phyloP scores from a whole-genome alignment of 306 rosid genomes.

The Castanopsis chinensis region DNA sequence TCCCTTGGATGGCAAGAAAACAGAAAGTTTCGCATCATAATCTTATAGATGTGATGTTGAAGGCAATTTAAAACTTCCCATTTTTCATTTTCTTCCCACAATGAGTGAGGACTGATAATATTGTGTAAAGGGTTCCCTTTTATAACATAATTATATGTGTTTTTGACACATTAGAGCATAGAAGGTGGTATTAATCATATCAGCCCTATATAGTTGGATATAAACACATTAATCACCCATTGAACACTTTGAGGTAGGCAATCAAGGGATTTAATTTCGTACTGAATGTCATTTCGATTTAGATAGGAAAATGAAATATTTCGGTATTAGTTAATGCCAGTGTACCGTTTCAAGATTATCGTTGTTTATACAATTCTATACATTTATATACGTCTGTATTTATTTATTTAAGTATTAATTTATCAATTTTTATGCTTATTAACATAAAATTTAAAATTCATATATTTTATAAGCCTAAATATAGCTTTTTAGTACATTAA shows the following conservation, averaged over 20 bases:
- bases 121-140: slow-evolving; percentile 22
- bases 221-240: slow-evolving; percentile 14
- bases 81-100: slow-evolving; percentile 12
- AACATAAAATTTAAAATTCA: too few relatives aligned
- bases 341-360: too few relatives aligned
- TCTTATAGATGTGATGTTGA: slow-evolving; percentile 22
- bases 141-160: slow-evolving; percentile 24
- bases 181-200: slow-evolving; percentile 28
- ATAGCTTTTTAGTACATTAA: too few relatives aligned
- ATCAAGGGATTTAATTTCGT: too few relatives aligned
- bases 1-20: slow-evolving; percentile 45
- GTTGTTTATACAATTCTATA: too few relatives aligned
- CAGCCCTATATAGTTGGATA: slow-evolving; percentile 7
- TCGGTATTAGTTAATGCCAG: fast-evolving
- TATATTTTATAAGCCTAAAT: too few relatives aligned
- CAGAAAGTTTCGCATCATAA: slow-evolving; percentile 19
- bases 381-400: too few relatives aligned
- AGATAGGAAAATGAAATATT: too few relatives aligned
- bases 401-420: too few relatives aligned
- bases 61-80: slow-evolving; percentile 16
- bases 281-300: too few relatives aligned
- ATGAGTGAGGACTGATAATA: slow-evolving; percentile 18
- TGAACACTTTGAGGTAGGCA: not conserved
- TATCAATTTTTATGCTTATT: too few relatives aligned
- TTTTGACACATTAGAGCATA: slow-evolving; percentile 3